These are phyloP conservation scores for Jacaranda copaia DNA, from an alignment of 257 asterid species.

Conservation along the genomic window DNA sequence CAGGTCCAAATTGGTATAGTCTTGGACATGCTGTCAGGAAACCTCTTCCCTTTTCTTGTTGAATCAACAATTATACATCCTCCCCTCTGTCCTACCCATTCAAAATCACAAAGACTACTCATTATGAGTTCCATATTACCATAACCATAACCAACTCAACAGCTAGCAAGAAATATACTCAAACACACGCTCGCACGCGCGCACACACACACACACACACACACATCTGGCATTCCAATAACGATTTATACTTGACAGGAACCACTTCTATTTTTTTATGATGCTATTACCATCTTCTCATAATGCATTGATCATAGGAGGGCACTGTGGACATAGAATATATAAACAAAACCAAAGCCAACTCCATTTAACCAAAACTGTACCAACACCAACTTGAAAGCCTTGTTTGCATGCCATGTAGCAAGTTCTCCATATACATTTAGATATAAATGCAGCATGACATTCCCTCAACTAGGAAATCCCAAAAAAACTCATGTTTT, in stretches of 20 bases:
- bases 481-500: not conserved
- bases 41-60: constrained; percentile 92
- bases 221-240: not conserved
- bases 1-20: constrained; percentile 98
- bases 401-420: not conserved
- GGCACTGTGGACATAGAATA: constrained; percentile 12
- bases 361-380: not conserved
- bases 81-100: constrained; percentile 87
- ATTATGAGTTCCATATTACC: constrained; percentile 11
- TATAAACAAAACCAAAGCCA: not conserved
- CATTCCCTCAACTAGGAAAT: not conserved
- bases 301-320: not conserved
- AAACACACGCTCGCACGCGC: not conserved
- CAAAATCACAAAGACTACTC: constrained; percentile 37
- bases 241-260: not conserved
- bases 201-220: not conserved
- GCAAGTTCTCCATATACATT: constrained; percentile 16
- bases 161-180: not conserved
- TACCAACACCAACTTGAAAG: not conserved
- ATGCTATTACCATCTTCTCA: constrained; percentile 5
- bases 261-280: not conserved
- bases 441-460: not conserved
- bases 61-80: constrained; percentile 95
- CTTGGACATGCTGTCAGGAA: constrained; percentile 99
- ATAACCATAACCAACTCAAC: not conserved